A percentile compares a stretch with the other conserved stretches of the same genome.
Conservation (phyloP, 1,284 basidiomycete genomes). For the Trichosporon inkin region DNA sequence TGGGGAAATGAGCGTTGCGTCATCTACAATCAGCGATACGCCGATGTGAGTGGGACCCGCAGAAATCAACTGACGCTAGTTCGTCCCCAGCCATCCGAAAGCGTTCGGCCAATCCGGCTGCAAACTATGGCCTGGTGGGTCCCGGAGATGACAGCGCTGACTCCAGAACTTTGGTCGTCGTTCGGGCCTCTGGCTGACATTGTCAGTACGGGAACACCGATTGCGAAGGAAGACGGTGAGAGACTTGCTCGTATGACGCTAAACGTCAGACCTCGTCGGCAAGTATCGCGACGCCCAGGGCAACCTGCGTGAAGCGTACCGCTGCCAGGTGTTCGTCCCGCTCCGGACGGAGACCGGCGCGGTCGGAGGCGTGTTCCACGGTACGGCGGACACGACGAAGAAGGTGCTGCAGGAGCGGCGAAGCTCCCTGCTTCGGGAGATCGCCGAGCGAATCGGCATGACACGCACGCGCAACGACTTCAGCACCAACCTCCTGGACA, state of each 20-base stretch:
- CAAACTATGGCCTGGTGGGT: slow-evolving; percentile 40
- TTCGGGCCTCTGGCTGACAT: slow-evolving; percentile 43
- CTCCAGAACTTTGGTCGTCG: slow-evolving; percentile 38
- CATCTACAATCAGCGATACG: slow-evolving; percentile 46
- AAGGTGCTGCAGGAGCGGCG: slow-evolving; percentile 38
- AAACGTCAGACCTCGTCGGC: slow-evolving; percentile 31
- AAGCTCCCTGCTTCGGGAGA: slow-evolving; percentile 33
- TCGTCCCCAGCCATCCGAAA: slow-evolving; percentile 38
- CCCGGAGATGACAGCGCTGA: slow-evolving; percentile 2
- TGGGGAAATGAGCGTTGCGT: slow-evolving; percentile 45
- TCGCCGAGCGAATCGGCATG: slow-evolving; percentile 43
- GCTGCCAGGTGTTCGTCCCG: slow-evolving; percentile 44
- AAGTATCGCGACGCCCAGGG: background rate
- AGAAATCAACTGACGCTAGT: background rate
- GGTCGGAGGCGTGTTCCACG: slow-evolving; percentile 43
- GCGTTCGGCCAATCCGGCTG: slow-evolving; percentile 45
- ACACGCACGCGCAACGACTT: slow-evolving; percentile 41
- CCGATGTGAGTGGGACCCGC: slow-evolving; percentile 23
- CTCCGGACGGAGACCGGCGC: slow-evolving; percentile 37
- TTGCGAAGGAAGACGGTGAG: slow-evolving; percentile 44
- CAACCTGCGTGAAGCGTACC: slow-evolving; percentile 28
- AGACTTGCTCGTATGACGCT: slow-evolving; percentile 12
- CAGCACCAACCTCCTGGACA: slow-evolving; percentile 38
- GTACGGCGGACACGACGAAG: slow-evolving; percentile 38
- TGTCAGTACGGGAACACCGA: slow-evolving; percentile 39